phyloP scores from a whole-genome alignment of 2,329 filamentous ascomycete genomes.

The Graphiopsis chlorocephala region DNA sequence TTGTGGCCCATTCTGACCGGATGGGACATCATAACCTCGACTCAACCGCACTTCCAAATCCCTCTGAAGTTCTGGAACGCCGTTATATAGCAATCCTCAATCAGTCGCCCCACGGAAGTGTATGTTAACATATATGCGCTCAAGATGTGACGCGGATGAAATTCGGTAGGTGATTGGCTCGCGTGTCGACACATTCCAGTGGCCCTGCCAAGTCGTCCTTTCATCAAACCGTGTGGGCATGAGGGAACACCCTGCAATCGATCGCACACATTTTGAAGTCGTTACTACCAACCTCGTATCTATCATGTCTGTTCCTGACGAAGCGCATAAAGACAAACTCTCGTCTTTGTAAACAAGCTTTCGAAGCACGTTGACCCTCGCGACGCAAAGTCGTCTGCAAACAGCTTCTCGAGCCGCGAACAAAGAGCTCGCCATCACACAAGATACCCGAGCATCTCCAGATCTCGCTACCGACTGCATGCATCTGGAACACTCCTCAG shows the following conservation, averaged over 20 bases:
- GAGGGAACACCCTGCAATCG: background rate
- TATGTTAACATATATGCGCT: too few relatives aligned
- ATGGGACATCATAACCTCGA: too few relatives aligned
- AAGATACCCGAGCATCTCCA: conserved; percentile 19
- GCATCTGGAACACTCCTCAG: conserved; percentile 17
- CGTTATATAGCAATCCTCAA: too few relatives aligned
- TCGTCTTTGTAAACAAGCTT: background rate
- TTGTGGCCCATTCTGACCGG: too few relatives aligned
- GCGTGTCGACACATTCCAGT: background rate
- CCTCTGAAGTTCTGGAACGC: too few relatives aligned
- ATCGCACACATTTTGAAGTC: background rate
- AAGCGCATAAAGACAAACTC: background rate
- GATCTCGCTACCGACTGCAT: conserved; percentile 29
- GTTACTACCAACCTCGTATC: background rate
- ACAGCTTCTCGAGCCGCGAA: background rate
- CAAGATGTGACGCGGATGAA: background rate
- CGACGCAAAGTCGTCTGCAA: background rate
- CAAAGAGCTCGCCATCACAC: conserved; percentile 1
- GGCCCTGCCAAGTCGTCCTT: background rate
- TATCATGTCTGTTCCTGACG: background rate
- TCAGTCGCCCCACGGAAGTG: too few relatives aligned
- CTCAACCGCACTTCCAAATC: too few relatives aligned
- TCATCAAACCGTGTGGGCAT: background rate
- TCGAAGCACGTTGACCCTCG: background rate
- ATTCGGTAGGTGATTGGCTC: background rate